Evolutionary conservation across 2,329 filamentous ascomycete genomes (phyloP).

Genomic region (Fusarium nygamai): DNA sequence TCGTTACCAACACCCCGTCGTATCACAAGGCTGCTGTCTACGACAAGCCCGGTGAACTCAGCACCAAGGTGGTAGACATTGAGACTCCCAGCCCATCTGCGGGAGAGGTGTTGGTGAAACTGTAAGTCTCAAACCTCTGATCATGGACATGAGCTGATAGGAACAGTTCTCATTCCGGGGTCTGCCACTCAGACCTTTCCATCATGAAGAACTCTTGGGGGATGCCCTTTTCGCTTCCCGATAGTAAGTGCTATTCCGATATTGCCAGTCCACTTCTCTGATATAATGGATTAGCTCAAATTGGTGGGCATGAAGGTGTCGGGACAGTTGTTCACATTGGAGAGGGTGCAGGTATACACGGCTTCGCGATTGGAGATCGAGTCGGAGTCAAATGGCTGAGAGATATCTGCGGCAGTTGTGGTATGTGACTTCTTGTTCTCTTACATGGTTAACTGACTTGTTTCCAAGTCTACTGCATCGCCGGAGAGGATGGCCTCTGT

Average conservation of each 20-base stretch:
- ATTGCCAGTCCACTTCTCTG: fast-evolving
- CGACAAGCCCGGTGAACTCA: background rate
- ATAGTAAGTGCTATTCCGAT: background rate
- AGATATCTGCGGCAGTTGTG: background rate
- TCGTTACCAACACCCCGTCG: fast-evolving
- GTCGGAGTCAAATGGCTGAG: background rate
- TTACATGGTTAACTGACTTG: background rate
- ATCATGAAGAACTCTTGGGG: background rate
- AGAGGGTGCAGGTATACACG: background rate
- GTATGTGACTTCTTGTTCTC: background rate
- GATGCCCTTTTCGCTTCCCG: background rate
- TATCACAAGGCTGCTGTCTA: background rate
- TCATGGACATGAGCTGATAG: fast-evolving
- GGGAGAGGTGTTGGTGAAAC: background rate
- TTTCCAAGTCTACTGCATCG: background rate
- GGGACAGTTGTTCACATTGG: background rate
- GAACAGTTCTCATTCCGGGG: background rate
- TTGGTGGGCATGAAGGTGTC: background rate
- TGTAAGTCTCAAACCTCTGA: background rate
- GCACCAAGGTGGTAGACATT: background rate
- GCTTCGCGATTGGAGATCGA: background rate
- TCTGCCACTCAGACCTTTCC: background rate
- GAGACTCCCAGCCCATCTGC: background rate
- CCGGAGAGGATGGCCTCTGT: background rate
- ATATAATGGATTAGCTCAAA: background rate